Percentiles rank a stretch among this genome's conserved stretches.
These are phyloP conservation scores for Porodaedalea pini DNA, from an alignment of 1,284 basidiomycete genomes.

Conservation along the genomic window DNA sequence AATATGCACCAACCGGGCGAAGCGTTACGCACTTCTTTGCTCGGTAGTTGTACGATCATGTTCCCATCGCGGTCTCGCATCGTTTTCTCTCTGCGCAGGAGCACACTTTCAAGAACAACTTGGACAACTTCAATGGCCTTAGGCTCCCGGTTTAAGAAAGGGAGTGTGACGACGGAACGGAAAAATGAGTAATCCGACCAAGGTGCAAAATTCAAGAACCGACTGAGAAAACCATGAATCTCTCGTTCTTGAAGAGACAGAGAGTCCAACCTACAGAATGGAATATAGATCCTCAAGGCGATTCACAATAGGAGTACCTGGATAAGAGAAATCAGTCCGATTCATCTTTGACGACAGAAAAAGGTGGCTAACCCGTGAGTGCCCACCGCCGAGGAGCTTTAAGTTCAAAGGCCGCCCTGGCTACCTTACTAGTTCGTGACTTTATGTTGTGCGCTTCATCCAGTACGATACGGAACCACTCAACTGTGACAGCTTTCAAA, in stretches of 20 bases:
- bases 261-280: conserved; percentile 54
- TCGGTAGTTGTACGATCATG: conserved; percentile 84
- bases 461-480: conserved; percentile 77
- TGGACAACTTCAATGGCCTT: conserved; percentile 93
- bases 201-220: conserved; percentile 86
- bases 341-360: not conserved
- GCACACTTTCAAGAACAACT: conserved; percentile 83
- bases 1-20: not conserved
- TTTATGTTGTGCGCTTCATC: conserved; percentile 98
- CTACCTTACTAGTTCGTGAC: conserved; percentile 84
- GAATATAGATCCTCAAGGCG: conserved; percentile 91
- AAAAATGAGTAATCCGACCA: conserved; percentile 91
- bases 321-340: not conserved
- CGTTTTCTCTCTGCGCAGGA: conserved; percentile 92
- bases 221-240: conserved; percentile 42
- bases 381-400: conserved; percentile 84
- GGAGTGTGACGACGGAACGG: conserved; percentile 86
- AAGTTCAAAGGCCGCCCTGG: conserved; percentile 87
- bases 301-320: conserved; percentile 95
- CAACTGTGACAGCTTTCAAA: conserved; percentile 42
- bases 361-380: conserved; percentile 58
- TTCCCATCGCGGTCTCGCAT: conserved; percentile 89
- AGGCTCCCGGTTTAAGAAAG: conserved; percentile 82
- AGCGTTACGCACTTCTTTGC: conserved; percentile 61
- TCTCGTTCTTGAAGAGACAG: not conserved